Evolutionary conservation across 2,329 filamentous ascomycete genomes (phyloP).

Genomic region (Clarireedia homoeocarpa): DNA sequence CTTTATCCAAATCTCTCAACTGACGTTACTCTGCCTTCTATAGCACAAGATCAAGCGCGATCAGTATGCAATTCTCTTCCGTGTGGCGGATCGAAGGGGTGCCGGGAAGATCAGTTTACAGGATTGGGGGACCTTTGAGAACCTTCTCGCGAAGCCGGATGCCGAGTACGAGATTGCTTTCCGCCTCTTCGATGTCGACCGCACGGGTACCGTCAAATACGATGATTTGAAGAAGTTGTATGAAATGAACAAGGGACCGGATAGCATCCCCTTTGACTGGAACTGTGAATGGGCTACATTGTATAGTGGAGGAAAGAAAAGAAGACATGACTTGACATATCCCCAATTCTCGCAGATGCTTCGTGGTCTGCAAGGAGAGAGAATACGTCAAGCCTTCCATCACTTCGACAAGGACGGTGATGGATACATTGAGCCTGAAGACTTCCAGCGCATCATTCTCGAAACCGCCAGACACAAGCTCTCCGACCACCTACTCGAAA

Average conservation of each 20-base stretch:
- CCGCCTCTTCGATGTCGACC: constrained; percentile 84
- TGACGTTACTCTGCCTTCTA: constrained; percentile 16
- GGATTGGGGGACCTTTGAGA: constrained; percentile 92
- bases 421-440: constrained; percentile 89
- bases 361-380: constrained; percentile 89
- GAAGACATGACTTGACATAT: constrained; percentile 87
- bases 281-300: constrained; percentile 92
- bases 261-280: constrained; percentile 92
- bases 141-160: constrained; percentile 86
- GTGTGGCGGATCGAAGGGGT: constrained; percentile 73
- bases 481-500: constrained; percentile 87
- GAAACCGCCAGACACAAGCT: constrained; percentile 94
- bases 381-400: constrained; percentile 91
- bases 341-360: constrained; percentile 98
- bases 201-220: constrained; percentile 79
- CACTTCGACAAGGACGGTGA: constrained; percentile 84
- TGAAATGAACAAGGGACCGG: constrained; percentile 77
- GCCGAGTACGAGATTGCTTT: constrained; percentile 99
- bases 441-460: constrained; percentile 94
- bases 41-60: constrained; percentile 97
- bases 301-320: constrained; percentile 83
- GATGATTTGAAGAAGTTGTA: constrained; percentile 81
- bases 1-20: constrained; percentile 4
- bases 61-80: constrained; percentile 90
- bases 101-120: constrained; percentile 66